phyloP scores from a whole-genome alignment of 1,284 basidiomycete species.

The Sporisorium scitamineum region DNA sequence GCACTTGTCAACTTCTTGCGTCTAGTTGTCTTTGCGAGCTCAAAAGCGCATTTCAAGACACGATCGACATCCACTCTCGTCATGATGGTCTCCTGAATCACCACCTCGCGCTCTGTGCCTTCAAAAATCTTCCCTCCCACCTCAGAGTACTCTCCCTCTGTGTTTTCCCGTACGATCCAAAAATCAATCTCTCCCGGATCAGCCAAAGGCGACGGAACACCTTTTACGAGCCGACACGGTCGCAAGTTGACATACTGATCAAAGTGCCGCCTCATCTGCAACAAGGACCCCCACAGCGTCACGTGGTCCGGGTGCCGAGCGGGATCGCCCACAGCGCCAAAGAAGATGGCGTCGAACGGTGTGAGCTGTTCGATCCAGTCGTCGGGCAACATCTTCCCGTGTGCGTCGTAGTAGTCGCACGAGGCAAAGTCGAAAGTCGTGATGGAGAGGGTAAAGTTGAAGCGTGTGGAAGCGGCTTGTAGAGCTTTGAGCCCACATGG shows the following conservation, averaged over 20 bases:
- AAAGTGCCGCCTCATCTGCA: slow-evolving; percentile 73
- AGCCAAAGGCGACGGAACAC: slow-evolving; percentile 72
- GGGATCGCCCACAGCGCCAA: slow-evolving; percentile 71
- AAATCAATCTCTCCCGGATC: slow-evolving; percentile 72
- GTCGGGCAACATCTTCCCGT: slow-evolving; percentile 70
- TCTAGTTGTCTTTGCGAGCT: slow-evolving; percentile 72
- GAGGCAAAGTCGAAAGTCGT: slow-evolving; percentile 70
- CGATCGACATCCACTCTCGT: slow-evolving; percentile 73
- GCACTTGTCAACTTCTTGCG: slow-evolving; percentile 74
- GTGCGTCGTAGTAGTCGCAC: slow-evolving; percentile 68
- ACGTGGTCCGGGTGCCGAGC: slow-evolving; percentile 35
- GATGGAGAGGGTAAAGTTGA: slow-evolving; percentile 69
- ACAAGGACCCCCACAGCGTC: slow-evolving; percentile 38
- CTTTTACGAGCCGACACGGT: slow-evolving; percentile 73
- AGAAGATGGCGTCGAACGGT: slow-evolving; percentile 70
- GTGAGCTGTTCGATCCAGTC: slow-evolving; percentile 69
- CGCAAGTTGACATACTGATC: slow-evolving; percentile 75
- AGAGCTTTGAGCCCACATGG: slow-evolving; percentile 33
- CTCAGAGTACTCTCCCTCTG: slow-evolving; percentile 75
- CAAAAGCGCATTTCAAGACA: slow-evolving; percentile 74
- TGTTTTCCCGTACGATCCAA: slow-evolving; percentile 74
- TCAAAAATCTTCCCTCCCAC: slow-evolving; percentile 72
- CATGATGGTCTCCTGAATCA: slow-evolving; percentile 72
- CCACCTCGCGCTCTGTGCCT: slow-evolving; percentile 69
- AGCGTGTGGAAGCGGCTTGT: slow-evolving; percentile 64